These are phyloP conservation scores for Artemisia argyi DNA, from an alignment of 129 eudicot species.

Conservation along the genomic window DNA sequence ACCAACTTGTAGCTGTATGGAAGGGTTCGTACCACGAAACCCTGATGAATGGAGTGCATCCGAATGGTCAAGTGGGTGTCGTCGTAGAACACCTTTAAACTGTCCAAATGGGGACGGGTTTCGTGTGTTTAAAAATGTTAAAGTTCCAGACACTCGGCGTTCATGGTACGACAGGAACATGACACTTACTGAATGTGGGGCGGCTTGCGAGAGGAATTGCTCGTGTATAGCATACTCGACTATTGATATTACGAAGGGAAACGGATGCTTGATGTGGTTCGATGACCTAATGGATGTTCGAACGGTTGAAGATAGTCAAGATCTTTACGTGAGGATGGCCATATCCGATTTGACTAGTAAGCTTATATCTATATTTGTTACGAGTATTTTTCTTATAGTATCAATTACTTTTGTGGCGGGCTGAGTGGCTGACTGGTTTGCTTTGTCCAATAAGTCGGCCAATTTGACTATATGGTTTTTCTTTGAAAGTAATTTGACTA, in stretches of 20 bases:
- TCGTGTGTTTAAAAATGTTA: conserved; percentile 18
- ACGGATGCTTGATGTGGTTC: conserved; percentile 42
- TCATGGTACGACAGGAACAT: conserved; percentile 21
- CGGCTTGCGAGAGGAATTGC: conserved; percentile 21
- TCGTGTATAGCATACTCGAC: conserved; percentile 39
- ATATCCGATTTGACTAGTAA: conserved; percentile 24
- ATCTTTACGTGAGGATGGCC: conserved; percentile 31
- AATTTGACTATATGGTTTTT: no score
- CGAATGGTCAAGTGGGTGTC: conserved; percentile 7
- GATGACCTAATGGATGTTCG: conserved; percentile 22
- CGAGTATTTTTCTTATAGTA: no score
- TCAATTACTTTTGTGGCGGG: no score
- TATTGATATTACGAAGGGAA: conserved; percentile 29
- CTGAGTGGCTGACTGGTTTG: no score
- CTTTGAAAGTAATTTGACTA: no score
- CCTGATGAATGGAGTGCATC: neutral
- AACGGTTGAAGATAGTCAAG: conserved; percentile 19
- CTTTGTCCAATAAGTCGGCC: no score
- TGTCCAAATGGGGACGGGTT: conserved; percentile 26
- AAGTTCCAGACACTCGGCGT: conserved; percentile 30
- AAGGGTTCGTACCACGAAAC: conserved; percentile 12
- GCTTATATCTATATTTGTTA: neutral
- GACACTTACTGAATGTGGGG: conserved; percentile 29
- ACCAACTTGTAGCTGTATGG: conserved; percentile 6
- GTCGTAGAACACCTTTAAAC: neutral